These are phyloP conservation scores for Talaromyces atroroseus DNA, from an alignment of 2,329 filamentous ascomycete genomes.

Conservation along the genomic window DNA sequence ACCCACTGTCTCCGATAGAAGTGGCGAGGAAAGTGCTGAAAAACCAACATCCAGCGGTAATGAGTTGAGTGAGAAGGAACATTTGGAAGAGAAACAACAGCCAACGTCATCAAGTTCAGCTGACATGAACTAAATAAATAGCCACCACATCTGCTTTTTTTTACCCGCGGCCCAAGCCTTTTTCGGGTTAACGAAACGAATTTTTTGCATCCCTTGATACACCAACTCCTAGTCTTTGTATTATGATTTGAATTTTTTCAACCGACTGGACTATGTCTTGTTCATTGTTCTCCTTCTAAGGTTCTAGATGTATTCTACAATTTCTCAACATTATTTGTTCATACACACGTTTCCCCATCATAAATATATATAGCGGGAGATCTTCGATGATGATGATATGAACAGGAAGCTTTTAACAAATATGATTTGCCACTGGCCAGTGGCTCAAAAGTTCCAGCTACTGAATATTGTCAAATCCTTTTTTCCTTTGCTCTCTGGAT, in stretches of 20 bases:
- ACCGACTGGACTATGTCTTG: neutral
- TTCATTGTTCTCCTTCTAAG: neutral
- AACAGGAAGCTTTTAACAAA: neutral
- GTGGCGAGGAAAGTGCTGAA: neutral
- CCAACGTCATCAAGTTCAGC: constrained; percentile 5
- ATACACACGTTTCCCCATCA: neutral
- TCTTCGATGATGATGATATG: neutral
- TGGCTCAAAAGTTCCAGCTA: neutral
- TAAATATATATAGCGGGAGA: neutral
- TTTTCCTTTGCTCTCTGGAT: no score
- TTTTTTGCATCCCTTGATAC: neutral
- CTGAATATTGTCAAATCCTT: no score
- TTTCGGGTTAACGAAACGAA: constrained; percentile 2
- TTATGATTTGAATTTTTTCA: neutral
- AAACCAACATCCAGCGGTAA: neutral
- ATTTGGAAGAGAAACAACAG: neutral
- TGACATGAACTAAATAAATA: constrained; percentile 8
- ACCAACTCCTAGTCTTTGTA: constrained; percentile 1
- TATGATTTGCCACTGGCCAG: neutral
- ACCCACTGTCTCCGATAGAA: neutral
- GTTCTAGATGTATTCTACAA: neutral
- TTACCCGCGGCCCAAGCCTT: neutral
- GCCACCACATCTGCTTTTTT: neutral
- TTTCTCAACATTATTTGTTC: neutral
- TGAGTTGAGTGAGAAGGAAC: constrained; percentile 3